Base-by-base conservation (phyloP, 2,329 filamentous ascomycete species). In the Penicillium sp. region DNA sequence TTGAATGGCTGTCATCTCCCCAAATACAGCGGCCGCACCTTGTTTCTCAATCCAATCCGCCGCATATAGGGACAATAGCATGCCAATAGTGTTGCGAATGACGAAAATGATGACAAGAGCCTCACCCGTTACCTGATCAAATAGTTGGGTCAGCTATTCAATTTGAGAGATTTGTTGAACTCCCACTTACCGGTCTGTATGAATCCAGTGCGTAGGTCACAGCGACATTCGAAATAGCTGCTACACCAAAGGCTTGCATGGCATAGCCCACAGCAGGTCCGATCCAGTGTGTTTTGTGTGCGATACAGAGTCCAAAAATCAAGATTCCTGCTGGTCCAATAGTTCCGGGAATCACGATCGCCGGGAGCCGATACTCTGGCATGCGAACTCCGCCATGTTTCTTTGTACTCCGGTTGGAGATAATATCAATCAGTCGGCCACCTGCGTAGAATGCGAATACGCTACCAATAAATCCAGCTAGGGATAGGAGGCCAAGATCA, bases 351-450 rank as follows among this genome's bases (percentile, higher is more conserved):
- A 69, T 69, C 0, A 68, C 24, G 8, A 71, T 66, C 0, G 65
- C 66, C 2, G 68, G 68, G 7, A 71, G 60, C 49, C 68, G 62
- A 45, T 67, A 71, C 54, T 71, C 67, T 0, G 66, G 66, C 42
- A 62, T 52, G 3, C 65, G 62, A 8, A 56, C 43, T 19, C 66
- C 68, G 11, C 65, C 62, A 33, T 60, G 62, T 13, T 62, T 62
- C 3, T 56, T 54, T 2, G 67, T 68, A 33, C 62, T 64, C 9
- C 65, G 61, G 1, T 64, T 69, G 4, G 67, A 68, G 42, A 71
- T 64, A 10, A 66, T 60, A 54, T 71, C 68, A 45, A 71, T 69
- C 19, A 71, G 55, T 22, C 63, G 62, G 6, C 68, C 68, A 16
- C 67, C 68, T 1, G 68, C 44, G 47, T 65, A 71, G 47, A 71